phyloP scores from a whole-genome alignment of 2,329 filamentous ascomycete genomes.

The Neocucurbitaria cava region DNA sequence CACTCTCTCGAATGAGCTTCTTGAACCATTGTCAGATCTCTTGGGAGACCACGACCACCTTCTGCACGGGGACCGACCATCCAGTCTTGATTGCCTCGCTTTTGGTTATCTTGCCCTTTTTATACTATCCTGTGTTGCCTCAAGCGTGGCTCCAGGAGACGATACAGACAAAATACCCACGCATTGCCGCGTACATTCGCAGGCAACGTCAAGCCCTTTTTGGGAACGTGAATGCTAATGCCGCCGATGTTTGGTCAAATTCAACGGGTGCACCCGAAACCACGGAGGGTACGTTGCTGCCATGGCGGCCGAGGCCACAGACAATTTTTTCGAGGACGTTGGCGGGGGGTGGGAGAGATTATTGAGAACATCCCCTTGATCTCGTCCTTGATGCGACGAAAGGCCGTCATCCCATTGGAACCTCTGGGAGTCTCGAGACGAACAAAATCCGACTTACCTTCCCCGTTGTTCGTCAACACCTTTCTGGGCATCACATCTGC shows the following conservation, averaged over 20 bases:
- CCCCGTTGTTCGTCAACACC: slow-evolving; percentile 33
- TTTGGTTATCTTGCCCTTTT: slow-evolving; percentile 81
- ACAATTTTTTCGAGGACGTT: slow-evolving; percentile 16
- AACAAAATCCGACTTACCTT: slow-evolving; percentile 35
- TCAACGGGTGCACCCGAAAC: slow-evolving; percentile 15
- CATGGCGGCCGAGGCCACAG: slow-evolving; percentile 30
- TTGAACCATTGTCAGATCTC: slow-evolving; percentile 72
- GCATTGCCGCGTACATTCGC: slow-evolving; percentile 48
- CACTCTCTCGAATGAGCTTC: slow-evolving; percentile 70
- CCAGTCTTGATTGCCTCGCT: slow-evolving; percentile 78
- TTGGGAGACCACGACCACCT: slow-evolving; percentile 64
- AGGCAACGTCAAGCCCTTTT: slow-evolving; percentile 42
- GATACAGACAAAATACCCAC: slow-evolving; percentile 58
- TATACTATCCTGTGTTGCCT: slow-evolving; percentile 68
- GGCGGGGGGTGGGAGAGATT: slow-evolving; percentile 27
- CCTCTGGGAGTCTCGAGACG: slow-evolving; percentile 11
- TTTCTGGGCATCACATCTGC: slow-evolving; percentile 31
- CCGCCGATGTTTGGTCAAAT: slow-evolving; percentile 40
- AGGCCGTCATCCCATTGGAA: slow-evolving; percentile 12
- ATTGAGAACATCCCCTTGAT: slow-evolving; percentile 32
- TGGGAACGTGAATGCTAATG: slow-evolving; percentile 24
- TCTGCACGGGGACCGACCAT: slow-evolving; percentile 59
- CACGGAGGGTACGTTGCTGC: slow-evolving; percentile 16
- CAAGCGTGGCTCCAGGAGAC: slow-evolving; percentile 68
- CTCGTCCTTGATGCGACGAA: slow-evolving; percentile 22